Base-by-base conservation (phyloP, 2,329 filamentous ascomycete species). In the Colletotrichum musicola region DNA sequence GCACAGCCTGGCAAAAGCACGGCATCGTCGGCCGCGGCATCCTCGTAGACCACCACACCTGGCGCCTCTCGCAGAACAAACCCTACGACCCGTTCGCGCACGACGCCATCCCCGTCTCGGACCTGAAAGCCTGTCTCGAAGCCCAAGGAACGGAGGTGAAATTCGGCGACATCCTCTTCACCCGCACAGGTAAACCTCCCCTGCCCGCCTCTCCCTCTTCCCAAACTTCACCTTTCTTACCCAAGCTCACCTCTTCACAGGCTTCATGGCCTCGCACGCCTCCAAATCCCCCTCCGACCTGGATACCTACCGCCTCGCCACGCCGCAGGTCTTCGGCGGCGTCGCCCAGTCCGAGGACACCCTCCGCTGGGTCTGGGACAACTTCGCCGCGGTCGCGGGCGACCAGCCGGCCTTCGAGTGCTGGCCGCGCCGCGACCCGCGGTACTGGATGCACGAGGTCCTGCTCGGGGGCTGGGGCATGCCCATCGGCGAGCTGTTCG, bases 311-410 rank as follows among this genome's bases (percentile, higher is more conserved):
- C 68, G 62, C 42, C 16, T 30, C 25, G 40, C 49, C 46, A 5
- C 16, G 9, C 68, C 68, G 14, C 70, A 71, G n/a, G 55, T 55
- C 44, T 71, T 71, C 50, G 49, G 64, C 62, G 87, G 86, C 1
- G 78, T 88, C 2, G 81, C 86, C 57, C 83, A 83, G 0, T 82
- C 81, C 2, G 78, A 83, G 16, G 81, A 80, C 5, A 83, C 82
- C 6, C 79, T 88, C 14, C 80, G 82, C 44, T 90, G 88, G 87
- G 77, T 89, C 18, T 90, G 87, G 86, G 83, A 89, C 62, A 81
- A 84, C 14, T 88, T 90, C 71, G 78, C 86, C 0, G 88, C 88
- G 1, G 82, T 89, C 0, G 88, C 83, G 0, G 86, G 87, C 2
- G 88, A 90, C 66, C 82, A 83, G 56, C 84, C 87, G 0, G 70